Percentiles rank a stretch among this genome's conserved stretches.
phyloP scores from a whole-genome alignment of 2,329 filamentous ascomycete species.

The Fusarium anthophilum region DNA sequence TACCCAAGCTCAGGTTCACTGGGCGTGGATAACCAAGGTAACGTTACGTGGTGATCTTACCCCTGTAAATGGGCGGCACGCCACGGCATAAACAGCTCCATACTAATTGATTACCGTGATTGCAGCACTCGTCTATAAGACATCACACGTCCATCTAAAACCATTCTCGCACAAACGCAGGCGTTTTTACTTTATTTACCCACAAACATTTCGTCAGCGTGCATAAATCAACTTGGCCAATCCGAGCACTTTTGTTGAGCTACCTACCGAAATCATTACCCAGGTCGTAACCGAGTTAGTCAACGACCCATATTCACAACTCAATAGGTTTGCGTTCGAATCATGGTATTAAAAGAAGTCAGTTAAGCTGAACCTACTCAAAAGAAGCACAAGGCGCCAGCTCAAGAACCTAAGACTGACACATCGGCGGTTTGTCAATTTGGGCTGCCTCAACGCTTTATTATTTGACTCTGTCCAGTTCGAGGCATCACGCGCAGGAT shows the following conservation, averaged over 20 bases:
- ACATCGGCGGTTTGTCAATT: background rate
- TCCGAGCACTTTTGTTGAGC: background rate
- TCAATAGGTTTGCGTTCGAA: background rate
- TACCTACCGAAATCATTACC: background rate
- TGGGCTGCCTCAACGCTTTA: background rate
- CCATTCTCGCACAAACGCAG: too few relatives aligned
- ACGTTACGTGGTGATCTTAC: too few relatives aligned
- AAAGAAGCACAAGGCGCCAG: background rate
- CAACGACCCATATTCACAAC: background rate
- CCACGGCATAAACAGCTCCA: too few relatives aligned
- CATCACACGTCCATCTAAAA: too few relatives aligned
- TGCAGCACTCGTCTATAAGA: too few relatives aligned
- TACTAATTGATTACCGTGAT: too few relatives aligned
- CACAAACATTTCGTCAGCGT: accelerated
- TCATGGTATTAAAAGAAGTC: accelerated
- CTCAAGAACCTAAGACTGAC: background rate
- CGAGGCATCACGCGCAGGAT: background rate
- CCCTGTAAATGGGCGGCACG: too few relatives aligned
- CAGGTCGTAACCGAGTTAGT: background rate
- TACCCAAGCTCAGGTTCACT: too few relatives aligned
- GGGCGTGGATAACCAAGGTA: too few relatives aligned
- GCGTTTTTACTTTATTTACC: too few relatives aligned
- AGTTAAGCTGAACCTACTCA: background rate
- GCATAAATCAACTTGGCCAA: background rate
- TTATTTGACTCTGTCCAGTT: background rate